phyloP scores from a whole-genome alignment of 441 rosid genomes.

The Gossypium aridum region DNA sequence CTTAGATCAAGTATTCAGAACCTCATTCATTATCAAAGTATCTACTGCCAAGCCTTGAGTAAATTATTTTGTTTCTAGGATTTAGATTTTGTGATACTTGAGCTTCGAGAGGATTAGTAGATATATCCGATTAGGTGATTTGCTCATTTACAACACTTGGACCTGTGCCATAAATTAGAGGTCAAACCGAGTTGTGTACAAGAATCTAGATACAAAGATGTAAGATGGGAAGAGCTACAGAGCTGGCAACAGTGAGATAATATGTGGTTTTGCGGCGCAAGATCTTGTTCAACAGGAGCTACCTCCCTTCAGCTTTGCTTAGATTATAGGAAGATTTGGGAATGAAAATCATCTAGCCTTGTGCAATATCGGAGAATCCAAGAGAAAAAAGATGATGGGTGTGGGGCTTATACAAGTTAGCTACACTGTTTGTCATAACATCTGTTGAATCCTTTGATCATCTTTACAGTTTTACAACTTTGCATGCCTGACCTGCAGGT shows the following conservation, averaged over 20 bases:
- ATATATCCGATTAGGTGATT: not conserved
- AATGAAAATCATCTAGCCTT: not conserved
- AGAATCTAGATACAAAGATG: not conserved
- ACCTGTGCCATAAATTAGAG: not conserved
- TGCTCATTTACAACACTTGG: too few relatives aligned
- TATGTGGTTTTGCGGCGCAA: not conserved
- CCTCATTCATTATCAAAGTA: not conserved
- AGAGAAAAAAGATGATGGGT: constrained; percentile 8
- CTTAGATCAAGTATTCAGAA: not conserved
- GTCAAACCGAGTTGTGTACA: not conserved
- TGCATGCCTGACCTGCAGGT: constrained; percentile 50
- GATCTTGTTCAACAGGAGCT: not conserved
- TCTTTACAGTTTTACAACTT: constrained; percentile 19
- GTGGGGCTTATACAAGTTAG: not conserved
- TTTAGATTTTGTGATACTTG: not conserved
- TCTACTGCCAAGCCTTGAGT: not conserved
- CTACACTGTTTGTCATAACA: constrained; percentile 18
- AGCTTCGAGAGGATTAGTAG: not conserved
- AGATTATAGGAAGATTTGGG: not conserved
- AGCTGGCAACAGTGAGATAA: not conserved
- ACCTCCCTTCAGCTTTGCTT: not conserved
- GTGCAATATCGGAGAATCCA: not conserved
- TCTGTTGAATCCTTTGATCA: constrained; percentile 14
- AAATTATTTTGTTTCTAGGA: not conserved
- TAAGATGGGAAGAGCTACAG: not conserved